Conservation (phyloP, 2,329 filamentous ascomycete genomes). For the Xylaria sp. region DNA sequence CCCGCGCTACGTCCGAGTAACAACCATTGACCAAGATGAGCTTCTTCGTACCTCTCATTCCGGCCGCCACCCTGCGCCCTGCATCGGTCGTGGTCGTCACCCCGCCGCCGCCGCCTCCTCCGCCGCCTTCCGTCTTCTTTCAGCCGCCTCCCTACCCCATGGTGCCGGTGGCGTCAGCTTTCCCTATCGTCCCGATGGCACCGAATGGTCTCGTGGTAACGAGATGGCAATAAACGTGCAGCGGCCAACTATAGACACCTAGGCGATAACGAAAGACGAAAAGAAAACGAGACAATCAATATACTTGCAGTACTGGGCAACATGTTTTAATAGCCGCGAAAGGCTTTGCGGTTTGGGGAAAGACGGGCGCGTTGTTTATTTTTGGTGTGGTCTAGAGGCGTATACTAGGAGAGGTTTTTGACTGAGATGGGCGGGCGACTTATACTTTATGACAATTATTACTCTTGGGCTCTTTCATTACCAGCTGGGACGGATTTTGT, state of each 20-base stretch:
- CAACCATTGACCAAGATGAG: slow-evolving; percentile 17
- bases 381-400: no score
- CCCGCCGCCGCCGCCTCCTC: slow-evolving; percentile 20
- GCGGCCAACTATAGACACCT: neutral
- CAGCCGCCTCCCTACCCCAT: slow-evolving; percentile 13
- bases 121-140: slow-evolving; percentile 20
- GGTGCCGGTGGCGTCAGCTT: slow-evolving; percentile 1
- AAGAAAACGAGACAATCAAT: neutral
- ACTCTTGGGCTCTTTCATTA: no score
- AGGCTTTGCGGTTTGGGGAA: neutral
- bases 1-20: neutral
- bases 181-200: slow-evolving; percentile 16
- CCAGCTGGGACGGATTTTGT: no score
- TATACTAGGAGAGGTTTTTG: no score
- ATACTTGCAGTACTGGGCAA: neutral
- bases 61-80: neutral
- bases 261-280: neutral
- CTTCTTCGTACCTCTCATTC: slow-evolving; percentile 3
- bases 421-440: no score
- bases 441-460: no score
- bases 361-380: neutral
- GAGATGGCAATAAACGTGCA: slow-evolving; percentile 14
- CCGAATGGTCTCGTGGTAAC: slow-evolving; percentile 26
- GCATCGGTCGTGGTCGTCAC: slow-evolving; percentile 22
- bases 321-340: neutral